phyloP scores from a whole-genome alignment of 805 yeast genomes.

The Saccharomycopsis sp. region DNA sequence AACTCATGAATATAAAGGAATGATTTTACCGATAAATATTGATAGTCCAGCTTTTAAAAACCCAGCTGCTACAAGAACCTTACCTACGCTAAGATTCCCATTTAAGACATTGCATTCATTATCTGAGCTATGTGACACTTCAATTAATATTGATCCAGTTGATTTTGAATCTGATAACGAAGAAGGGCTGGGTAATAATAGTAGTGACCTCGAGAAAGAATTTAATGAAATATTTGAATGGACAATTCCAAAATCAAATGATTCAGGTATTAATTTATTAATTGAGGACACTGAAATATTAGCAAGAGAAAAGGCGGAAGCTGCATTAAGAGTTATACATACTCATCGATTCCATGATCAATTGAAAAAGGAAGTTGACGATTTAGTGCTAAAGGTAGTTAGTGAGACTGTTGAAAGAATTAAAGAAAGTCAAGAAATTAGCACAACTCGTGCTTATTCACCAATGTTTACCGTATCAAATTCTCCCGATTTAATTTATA shows the following conservation, averaged over 20 bases:
- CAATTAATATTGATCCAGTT: conserved; percentile 67
- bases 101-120: conserved; percentile 52
- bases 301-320: conserved; percentile 59
- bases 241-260: conserved; percentile 47
- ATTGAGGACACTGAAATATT: conserved; percentile 60
- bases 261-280: conserved; percentile 55
- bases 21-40: conserved; percentile 36
- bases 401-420: conserved; percentile 52
- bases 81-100: conserved; percentile 44
- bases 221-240: conserved; percentile 23
- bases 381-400: conserved; percentile 55
- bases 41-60: conserved; percentile 1
- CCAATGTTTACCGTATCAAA: neutral
- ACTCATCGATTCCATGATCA: conserved; percentile 68
- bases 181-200: neutral
- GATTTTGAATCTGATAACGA: conserved; percentile 34
- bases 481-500: conserved; percentile 17
- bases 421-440: neutral
- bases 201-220: conserved; percentile 13
- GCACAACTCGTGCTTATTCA: neutral
- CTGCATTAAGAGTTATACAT: conserved; percentile 64
- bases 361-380: conserved; percentile 73
- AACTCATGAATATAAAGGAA: conserved; percentile 49
- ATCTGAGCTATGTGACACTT: conserved; percentile 65
- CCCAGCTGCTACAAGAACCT: conserved; percentile 1